phyloP scores from a whole-genome alignment of 306 rosid genomes.

The Begonia loranthoides region DNA sequence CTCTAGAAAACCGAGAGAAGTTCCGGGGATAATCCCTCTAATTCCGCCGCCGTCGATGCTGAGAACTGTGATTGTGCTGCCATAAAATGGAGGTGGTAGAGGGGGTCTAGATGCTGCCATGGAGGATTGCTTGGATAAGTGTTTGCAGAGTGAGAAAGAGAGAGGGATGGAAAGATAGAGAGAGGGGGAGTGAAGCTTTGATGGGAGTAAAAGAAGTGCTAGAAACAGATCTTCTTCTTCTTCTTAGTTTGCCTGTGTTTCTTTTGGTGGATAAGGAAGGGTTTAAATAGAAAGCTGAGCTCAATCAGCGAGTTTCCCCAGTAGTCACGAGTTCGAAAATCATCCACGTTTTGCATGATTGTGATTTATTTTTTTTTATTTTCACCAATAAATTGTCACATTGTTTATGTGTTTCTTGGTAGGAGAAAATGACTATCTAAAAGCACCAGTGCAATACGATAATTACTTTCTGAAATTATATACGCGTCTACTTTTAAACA shows the following conservation, averaged over 20 bases:
- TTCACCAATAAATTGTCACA: no score
- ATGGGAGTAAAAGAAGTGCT: background rate
- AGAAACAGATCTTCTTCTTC: no score
- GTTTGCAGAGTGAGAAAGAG: background rate
- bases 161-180: no score
- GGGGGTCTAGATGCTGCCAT: constrained; percentile 13
- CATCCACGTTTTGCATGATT: no score
- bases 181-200: no score
- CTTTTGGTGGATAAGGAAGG: background rate
- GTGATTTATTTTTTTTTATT: no score
- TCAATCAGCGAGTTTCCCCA: background rate
- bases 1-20: constrained; percentile 11
- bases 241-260: background rate
- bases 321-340: no score
- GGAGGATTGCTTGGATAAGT: background rate
- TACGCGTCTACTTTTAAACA: no score
- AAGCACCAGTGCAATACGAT: no score
- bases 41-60: constrained; percentile 89
- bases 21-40: constrained; percentile 63
- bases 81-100: constrained; percentile 52
- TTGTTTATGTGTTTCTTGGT: no score
- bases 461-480: no score
- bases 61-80: constrained; percentile 44
- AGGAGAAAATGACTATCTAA: no score
- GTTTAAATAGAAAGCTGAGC: background rate